Base-by-base conservation (phyloP, 768 basidiomycete genomes). In the Mrakia blollopis region DNA sequence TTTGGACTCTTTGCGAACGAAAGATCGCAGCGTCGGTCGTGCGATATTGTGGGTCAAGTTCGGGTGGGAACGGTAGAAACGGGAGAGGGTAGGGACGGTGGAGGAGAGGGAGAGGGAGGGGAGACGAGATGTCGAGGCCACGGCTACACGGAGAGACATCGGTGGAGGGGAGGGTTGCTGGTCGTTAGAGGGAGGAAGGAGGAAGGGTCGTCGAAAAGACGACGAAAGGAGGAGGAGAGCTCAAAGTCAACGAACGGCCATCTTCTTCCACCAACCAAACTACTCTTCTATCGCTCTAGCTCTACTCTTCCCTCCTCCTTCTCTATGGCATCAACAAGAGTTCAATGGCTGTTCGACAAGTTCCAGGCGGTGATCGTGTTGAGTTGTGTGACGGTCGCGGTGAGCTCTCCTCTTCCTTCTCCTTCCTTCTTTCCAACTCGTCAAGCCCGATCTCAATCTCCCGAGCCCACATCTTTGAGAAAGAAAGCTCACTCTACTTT, bases 351-450 rank as follows among this genome's bases (percentile, higher is more conserved):
- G 14, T 63, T 63, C 30, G 62, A 63, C 16, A 63, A 63, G 30
- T 2, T 37, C 16, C 62, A 63, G 62, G 30, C 30, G 9, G 62
- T 18, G 62, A 32, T 63, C 30, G 62, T 63, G 11, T 30, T 63
- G 13, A 18, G 62, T 37, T 63, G 62, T 32, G 62, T 63, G 32
- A 32, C 32, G 4, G 7, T 63, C 62, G 62, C 62, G 62, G 62
- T 63, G 62, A 63, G 62, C 62, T 63, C 62, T 28, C n/a, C 62
- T 21, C 30, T 63, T 30, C 62, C 62, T 63, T 61, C 60, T 61
- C 60, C 32, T 32, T 28, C 60, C 60, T 61, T 61, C 60, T 30
- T n/a, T 9, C 30, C 60, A 2, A 28, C n/a, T n/a, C 16, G 6
- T 32, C 60, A 14, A n/a, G 14, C 11, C n/a, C 60, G 32, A n/a